These are phyloP conservation scores for Nicotiana otophora DNA, from an alignment of 257 asterid species.

Conservation along the genomic window DNA sequence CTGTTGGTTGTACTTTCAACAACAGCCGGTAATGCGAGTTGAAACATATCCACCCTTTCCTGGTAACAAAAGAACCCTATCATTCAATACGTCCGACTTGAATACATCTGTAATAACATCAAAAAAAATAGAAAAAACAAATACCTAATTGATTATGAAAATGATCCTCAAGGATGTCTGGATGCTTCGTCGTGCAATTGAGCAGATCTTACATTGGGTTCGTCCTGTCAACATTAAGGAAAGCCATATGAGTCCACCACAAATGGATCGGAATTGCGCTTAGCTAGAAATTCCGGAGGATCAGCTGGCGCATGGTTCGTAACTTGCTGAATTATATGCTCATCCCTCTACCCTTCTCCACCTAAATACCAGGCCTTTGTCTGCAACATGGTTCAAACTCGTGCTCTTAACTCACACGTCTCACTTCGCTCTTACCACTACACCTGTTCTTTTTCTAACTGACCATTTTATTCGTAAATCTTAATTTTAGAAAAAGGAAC, in stretches of 20 bases:
- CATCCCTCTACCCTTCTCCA: background rate
- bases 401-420: background rate
- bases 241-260: background rate
- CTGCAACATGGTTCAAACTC: background rate
- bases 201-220: conserved; percentile 65
- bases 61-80: conserved; percentile 1
- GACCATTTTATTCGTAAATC: background rate
- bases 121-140: background rate
- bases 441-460: no score
- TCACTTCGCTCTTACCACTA: background rate
- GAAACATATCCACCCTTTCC: background rate
- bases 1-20: background rate
- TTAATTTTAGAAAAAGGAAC: background rate
- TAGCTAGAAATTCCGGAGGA: background rate
- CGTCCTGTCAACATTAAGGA: conserved; percentile 52
- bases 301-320: background rate
- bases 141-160: conserved; percentile 19
- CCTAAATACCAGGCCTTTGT: background rate
- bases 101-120: background rate
- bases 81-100: background rate
- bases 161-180: conserved; percentile 58
- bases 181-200: conserved; percentile 78
- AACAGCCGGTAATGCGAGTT: background rate
- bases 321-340: background rate
- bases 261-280: background rate